Percentiles rank a stretch among this genome's conserved stretches.
Evolutionary conservation across 805 yeast genomes (phyloP).

Genomic region (Zygoascus biomembranicola): DNA sequence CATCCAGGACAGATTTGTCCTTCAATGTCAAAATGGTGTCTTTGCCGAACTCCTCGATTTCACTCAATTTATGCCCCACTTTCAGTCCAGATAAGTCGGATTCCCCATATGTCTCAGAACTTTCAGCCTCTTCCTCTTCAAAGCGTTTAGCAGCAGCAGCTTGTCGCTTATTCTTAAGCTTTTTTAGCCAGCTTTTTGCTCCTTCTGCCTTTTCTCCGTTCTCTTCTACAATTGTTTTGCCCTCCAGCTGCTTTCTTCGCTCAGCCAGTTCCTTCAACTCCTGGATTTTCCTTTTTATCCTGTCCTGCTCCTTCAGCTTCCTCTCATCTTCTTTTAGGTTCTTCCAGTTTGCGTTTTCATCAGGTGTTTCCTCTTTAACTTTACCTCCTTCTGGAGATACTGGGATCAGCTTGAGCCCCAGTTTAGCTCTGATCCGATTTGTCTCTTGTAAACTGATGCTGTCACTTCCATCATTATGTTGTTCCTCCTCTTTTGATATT

Average conservation of each 20-base stretch:
- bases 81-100: slow-evolving; percentile 32
- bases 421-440: slow-evolving; percentile 40
- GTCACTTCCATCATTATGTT: background rate
- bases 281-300: slow-evolving; percentile 17
- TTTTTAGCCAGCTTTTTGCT: slow-evolving; percentile 38
- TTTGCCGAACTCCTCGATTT: slow-evolving; percentile 33
- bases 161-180: slow-evolving; percentile 23
- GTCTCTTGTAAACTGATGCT: slow-evolving; percentile 43
- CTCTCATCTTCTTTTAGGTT: slow-evolving; percentile 28
- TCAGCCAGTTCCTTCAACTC: slow-evolving; percentile 19
- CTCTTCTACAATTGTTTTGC: slow-evolving; percentile 20
- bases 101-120: slow-evolving; percentile 15
- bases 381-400: background rate
- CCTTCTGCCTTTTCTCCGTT: slow-evolving; percentile 25
- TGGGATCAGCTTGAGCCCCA: slow-evolving; percentile 48
- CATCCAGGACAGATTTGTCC: slow-evolving; percentile 33
- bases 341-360: slow-evolving; percentile 27
- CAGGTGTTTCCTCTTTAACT: background rate
- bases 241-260: slow-evolving; percentile 19
- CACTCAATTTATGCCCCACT: slow-evolving; percentile 39
- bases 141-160: slow-evolving; percentile 8
- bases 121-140: slow-evolving; percentile 9
- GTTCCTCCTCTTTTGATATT: background rate
- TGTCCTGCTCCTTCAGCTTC: slow-evolving; percentile 24
- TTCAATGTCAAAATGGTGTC: slow-evolving; percentile 49